phyloP scores from a whole-genome alignment of 2,329 filamentous ascomycete genomes.

The Xenoacremonium recifei region DNA sequence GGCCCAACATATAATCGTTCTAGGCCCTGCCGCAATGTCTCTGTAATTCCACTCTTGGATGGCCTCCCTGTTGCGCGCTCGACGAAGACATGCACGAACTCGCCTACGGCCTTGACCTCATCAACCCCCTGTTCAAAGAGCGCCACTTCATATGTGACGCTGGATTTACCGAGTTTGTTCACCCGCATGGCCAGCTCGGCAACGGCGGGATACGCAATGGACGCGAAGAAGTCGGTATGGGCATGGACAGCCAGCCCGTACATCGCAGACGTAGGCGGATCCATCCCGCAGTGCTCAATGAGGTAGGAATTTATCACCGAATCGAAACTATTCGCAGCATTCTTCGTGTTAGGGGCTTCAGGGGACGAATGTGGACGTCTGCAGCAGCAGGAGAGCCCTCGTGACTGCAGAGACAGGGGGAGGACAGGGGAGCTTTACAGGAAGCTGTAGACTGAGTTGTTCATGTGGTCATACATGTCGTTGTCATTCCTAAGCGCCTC shows the following conservation, averaged over 20 bases:
- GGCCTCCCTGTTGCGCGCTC: conserved; percentile 69
- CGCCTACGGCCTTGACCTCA: conserved; percentile 75
- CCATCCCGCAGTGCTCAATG: conserved; percentile 71
- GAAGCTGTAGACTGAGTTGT: conserved; percentile 84
- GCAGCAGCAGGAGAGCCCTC: background rate
- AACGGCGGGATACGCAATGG: conserved; percentile 77
- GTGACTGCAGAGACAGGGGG: background rate
- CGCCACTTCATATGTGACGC: conserved; percentile 86
- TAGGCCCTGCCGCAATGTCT: conserved; percentile 56
- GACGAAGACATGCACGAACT: conserved; percentile 88
- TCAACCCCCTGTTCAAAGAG: conserved; percentile 76
- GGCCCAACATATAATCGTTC: conserved; percentile 48
- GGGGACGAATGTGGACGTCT: no score
- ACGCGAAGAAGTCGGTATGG: conserved; percentile 81
- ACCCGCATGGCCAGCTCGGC: conserved; percentile 81
- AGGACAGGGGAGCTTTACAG: conserved; percentile 46
- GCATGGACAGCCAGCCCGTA: conserved; percentile 85
- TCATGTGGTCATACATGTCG: conserved; percentile 93
- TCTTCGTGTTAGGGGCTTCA: no score
- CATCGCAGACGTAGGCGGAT: conserved; percentile 67
- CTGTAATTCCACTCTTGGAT: conserved; percentile 62
- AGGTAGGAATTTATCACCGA: conserved; percentile 88
- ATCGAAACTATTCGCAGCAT: conserved; percentile 80
- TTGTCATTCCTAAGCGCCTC: conserved; percentile 70
- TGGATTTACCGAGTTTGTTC: conserved; percentile 79